Conservation (phyloP, 805 yeast genomes). For the Candida pseudofarinosa region DNA sequence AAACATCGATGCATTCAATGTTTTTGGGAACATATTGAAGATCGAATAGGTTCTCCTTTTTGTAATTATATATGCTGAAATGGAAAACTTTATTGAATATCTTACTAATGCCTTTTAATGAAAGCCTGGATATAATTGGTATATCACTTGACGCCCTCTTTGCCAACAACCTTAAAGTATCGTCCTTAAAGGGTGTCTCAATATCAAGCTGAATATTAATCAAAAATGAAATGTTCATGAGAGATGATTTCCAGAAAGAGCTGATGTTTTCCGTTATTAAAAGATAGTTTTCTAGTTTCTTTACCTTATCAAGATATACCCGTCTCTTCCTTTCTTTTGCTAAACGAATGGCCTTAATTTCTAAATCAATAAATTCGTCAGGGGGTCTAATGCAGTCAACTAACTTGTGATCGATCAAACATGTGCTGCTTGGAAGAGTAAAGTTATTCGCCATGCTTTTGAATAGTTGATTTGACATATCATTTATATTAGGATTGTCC, state of each 20-base stretch:
- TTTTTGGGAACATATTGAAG: constrained; percentile 31
- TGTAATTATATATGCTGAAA: constrained; percentile 46
- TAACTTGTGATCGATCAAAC: constrained; percentile 45
- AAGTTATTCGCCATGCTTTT: constrained; percentile 25
- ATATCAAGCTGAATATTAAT: constrained; percentile 50
- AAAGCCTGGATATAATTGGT: constrained; percentile 59
- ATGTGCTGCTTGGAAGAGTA: constrained; percentile 35
- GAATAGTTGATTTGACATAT: constrained; percentile 51
- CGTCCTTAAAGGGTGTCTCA: constrained; percentile 42
- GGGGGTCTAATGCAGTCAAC: constrained; percentile 56
- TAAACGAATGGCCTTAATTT: constrained; percentile 53
- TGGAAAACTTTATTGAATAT: constrained; percentile 43
- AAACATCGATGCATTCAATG: constrained; percentile 41
- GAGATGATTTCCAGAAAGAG: constrained; percentile 56
- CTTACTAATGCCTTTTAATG: constrained; percentile 57
- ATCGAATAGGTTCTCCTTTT: constrained; percentile 41
- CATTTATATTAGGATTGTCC: constrained; percentile 53
- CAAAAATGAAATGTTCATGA: constrained; percentile 47
- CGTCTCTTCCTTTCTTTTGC: constrained; percentile 61
- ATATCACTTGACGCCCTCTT: constrained; percentile 55
- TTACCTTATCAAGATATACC: constrained; percentile 36
- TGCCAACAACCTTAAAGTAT: constrained; percentile 41
- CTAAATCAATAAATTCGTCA: constrained; percentile 52
- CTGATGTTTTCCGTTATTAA: constrained; percentile 21
- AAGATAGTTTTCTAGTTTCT: constrained; percentile 38